Conservation (phyloP, 2,329 filamentous ascomycete species). For the Penicillium fuscoglaucum region DNA sequence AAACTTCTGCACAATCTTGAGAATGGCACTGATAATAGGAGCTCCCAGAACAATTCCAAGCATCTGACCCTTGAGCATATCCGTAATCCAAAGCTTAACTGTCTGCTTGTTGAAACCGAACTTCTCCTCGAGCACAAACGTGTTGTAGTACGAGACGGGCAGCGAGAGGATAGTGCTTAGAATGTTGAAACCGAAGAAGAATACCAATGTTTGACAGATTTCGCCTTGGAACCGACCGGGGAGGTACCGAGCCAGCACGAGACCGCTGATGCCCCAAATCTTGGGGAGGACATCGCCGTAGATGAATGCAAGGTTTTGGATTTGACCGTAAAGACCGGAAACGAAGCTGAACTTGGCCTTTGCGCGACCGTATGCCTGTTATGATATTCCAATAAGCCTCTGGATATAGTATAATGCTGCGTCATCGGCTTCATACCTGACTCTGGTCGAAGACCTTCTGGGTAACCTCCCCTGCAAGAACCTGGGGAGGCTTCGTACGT, state of each 20-base stretch:
- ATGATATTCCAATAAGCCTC: constrained; percentile 2
- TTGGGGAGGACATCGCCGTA: constrained; percentile 88
- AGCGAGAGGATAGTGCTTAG: constrained; percentile 77
- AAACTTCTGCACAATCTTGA: constrained; percentile 91
- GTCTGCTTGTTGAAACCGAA: constrained; percentile 99
- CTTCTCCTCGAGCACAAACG: constrained; percentile 92
- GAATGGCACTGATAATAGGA: constrained; percentile 86
- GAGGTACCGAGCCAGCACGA: constrained; percentile 70
- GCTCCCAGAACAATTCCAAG: constrained; percentile 77
- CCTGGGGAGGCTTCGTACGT: constrained; percentile 76
- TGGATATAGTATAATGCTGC: background rate
- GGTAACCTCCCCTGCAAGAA: constrained; percentile 83
- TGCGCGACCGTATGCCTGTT: constrained; percentile 82
- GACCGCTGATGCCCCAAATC: constrained; percentile 80
- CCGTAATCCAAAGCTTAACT: constrained; percentile 78
- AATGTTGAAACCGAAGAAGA: constrained; percentile 82
- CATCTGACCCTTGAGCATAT: constrained; percentile 87
- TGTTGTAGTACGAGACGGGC: constrained; percentile 84
- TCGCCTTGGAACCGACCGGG: constrained; percentile 82
- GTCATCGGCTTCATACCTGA: constrained; percentile 55
- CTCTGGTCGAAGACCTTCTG: constrained; percentile 92
- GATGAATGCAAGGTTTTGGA: constrained; percentile 86
- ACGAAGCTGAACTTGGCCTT: constrained; percentile 89
- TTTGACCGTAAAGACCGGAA: constrained; percentile 77
- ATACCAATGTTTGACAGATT: constrained; percentile 89